These are phyloP conservation scores for Lactarius sanguifluus DNA, from an alignment of 768 basidiomycete genomes.

Conservation along the genomic window DNA sequence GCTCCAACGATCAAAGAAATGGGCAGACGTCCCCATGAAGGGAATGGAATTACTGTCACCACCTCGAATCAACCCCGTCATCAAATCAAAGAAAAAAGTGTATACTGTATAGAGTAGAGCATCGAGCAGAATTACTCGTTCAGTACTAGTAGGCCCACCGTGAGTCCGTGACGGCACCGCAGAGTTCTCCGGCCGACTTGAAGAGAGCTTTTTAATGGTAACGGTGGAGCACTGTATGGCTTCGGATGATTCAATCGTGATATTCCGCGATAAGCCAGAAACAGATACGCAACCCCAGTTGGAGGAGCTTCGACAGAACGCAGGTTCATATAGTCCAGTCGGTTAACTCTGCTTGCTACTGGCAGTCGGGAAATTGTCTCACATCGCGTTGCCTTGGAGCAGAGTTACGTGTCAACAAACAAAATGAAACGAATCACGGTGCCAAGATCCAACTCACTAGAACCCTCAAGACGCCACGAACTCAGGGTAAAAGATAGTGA, in stretches of 20 bases:
- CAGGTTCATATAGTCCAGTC: neutral
- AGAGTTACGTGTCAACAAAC: neutral
- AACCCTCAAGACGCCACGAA: neutral
- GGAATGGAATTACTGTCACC: neutral
- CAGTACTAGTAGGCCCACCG: neutral
- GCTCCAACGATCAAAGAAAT: neutral
- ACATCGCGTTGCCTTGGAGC: neutral
- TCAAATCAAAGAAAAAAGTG: neutral
- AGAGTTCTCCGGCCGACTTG: neutral
- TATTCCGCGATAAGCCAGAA: neutral
- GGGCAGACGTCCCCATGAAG: neutral
- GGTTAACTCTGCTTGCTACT: neutral
- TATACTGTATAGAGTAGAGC: neutral
- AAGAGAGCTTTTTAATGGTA: neutral
- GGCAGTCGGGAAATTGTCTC: neutral
- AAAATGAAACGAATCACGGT: neutral
- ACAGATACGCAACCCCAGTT: neutral
- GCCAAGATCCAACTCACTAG: neutral
- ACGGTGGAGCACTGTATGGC: neutral
- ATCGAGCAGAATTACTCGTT: neutral
- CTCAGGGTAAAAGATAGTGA: neutral
- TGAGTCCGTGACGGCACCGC: neutral
- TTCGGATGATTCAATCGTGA: neutral
- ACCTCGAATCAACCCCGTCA: neutral
- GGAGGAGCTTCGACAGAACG: neutral